These are phyloP conservation scores for Saccharomycopsis sp. DNA, from an alignment of 805 yeast species.

Conservation along the genomic window DNA sequence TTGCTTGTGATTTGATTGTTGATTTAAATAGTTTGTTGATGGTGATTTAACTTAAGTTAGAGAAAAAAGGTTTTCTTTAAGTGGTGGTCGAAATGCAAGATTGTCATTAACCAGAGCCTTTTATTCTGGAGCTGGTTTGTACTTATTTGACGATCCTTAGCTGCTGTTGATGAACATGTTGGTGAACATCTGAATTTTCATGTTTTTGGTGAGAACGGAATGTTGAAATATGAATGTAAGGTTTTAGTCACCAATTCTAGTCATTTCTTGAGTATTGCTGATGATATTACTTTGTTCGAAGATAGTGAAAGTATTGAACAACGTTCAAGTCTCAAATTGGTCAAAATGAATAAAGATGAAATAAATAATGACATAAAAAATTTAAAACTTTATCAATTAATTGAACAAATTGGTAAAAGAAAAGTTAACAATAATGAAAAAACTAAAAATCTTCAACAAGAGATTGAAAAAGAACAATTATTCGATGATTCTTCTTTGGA, in stretches of 20 bases:
- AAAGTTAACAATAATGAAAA: constrained; percentile 23
- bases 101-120: constrained; percentile 92
- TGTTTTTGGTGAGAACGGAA: constrained; percentile 74
- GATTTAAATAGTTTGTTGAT: constrained; percentile 73
- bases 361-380: constrained; percentile 30
- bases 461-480: no score
- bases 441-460: background rate
- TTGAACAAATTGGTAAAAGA: constrained; percentile 52
- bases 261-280: constrained; percentile 68
- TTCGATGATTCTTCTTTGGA: no score
- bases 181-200: constrained; percentile 75
- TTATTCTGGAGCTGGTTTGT: constrained; percentile 86
- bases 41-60: constrained; percentile 93
- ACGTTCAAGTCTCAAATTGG: constrained; percentile 48
- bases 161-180: constrained; percentile 98
- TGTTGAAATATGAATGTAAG: constrained; percentile 62
- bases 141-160: constrained; percentile 85
- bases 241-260: constrained; percentile 82
- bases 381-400: constrained; percentile 42
- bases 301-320: constrained; percentile 61
- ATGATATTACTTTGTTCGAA: constrained; percentile 54
- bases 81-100: constrained; percentile 98
- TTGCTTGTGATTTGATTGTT: constrained; percentile 77
- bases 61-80: constrained; percentile 90
- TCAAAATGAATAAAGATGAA: constrained; percentile 18